Percentiles rank a stretch among this genome's conserved stretches.
Evolutionary conservation across 2,329 filamentous ascomycete species (phyloP).

Genomic region (Sporothrix dimorphospora): DNA sequence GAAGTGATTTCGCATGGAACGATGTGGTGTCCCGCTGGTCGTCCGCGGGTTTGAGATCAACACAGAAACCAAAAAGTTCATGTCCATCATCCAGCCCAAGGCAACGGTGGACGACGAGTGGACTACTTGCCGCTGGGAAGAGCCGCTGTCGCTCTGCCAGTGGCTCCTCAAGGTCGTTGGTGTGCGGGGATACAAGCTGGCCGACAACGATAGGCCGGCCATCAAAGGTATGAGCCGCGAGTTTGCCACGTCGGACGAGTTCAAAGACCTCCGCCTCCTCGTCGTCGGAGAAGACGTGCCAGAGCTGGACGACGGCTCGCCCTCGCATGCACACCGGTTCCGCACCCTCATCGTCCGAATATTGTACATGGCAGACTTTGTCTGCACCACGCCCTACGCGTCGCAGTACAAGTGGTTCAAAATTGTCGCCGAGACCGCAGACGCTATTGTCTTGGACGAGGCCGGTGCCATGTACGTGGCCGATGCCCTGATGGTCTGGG

Average conservation of each 20-base stretch:
- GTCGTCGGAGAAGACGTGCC: background rate
- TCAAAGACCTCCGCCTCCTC: background rate
- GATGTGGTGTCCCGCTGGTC: background rate
- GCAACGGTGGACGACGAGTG: background rate
- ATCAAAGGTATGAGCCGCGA: background rate
- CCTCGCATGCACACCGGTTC: background rate
- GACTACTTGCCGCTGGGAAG: background rate
- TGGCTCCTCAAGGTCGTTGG: background rate
- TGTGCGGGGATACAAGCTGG: background rate
- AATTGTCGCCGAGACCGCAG: background rate
- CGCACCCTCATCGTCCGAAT: background rate
- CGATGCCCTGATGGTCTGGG: background rate
- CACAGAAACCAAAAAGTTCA: background rate
- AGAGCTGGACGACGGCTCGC: background rate
- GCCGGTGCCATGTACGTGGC: background rate
- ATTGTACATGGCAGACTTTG: background rate
- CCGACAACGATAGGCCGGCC: background rate
- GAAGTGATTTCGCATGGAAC: too few relatives aligned
- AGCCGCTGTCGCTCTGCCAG: background rate
- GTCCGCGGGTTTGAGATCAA: background rate
- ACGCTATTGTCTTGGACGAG: background rate
- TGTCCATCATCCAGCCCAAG: background rate
- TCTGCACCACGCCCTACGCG: constrained; percentile 5
- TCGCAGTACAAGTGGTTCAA: background rate
- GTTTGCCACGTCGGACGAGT: background rate